Evolutionary conservation across 345 rosid genomes (phyloP).

Genomic region (Raphanus sativus): DNA sequence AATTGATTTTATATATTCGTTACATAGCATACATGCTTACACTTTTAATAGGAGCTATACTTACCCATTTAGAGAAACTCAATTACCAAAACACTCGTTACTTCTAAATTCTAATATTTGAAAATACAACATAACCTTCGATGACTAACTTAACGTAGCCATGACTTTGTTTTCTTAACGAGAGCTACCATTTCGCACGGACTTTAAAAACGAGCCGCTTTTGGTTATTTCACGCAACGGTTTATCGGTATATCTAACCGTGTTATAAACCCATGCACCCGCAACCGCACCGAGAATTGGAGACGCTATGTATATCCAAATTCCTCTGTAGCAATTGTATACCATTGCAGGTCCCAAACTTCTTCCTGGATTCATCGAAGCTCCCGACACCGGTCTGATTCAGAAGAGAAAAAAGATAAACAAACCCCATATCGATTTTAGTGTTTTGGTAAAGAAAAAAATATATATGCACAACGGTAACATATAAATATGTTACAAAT

Average conservation of each 20-base stretch:
- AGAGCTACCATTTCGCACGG: conserved; percentile 28
- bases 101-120: not conserved
- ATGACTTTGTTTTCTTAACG: not conserved
- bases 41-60: not conserved
- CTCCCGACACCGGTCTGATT: conserved; percentile 75
- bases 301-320: conserved; percentile 68
- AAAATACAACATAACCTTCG: not conserved
- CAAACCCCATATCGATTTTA: not conserved
- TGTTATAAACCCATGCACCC: conserved; percentile 79
- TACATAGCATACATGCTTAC: conserved; percentile 9
- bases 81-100: not conserved
- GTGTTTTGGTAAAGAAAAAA: not conserved
- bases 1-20: conserved; percentile 11
- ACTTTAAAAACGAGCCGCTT: conserved; percentile 55
- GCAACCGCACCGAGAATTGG: conserved; percentile 72
- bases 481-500: not conserved
- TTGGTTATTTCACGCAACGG: conserved; percentile 66
- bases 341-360: conserved; percentile 89
- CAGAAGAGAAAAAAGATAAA: not conserved
- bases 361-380: conserved; percentile 90
- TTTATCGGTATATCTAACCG: conserved; percentile 73
- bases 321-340: conserved; percentile 48
- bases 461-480: not conserved
- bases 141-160: not conserved
- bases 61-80: not conserved